Evolutionary conservation across 1,284 basidiomycete genomes (phyloP).

Genomic region (Microbotryomycetes sp.): DNA sequence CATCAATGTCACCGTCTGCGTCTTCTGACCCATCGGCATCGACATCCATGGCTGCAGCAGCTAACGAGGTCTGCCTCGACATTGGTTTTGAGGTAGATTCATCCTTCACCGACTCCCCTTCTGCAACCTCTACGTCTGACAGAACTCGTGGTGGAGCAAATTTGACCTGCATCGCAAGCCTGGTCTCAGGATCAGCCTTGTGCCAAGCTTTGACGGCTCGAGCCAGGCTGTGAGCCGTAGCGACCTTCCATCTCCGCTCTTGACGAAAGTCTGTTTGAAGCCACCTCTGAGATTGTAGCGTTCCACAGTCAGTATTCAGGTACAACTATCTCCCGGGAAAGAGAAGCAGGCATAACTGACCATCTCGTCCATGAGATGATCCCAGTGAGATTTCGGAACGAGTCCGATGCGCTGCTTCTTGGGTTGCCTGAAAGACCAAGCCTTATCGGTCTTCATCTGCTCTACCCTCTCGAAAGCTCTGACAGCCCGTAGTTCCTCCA

Average conservation of each 20-base stretch:
- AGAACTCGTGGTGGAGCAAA: slow-evolving; percentile 23
- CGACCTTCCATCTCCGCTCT: slow-evolving; percentile 87
- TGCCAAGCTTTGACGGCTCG: slow-evolving; percentile 83
- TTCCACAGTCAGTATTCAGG: not conserved
- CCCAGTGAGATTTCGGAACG: slow-evolving; percentile 83
- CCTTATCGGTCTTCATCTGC: slow-evolving; percentile 64
- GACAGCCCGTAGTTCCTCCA: slow-evolving; percentile 32
- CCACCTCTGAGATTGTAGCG: slow-evolving; percentile 82
- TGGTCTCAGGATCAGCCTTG: slow-evolving; percentile 58
- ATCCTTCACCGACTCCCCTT: slow-evolving; percentile 9
- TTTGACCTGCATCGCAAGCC: slow-evolving; percentile 54
- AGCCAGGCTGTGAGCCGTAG: slow-evolving; percentile 76
- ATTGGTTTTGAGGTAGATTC: slow-evolving; percentile 3
- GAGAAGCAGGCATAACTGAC: slow-evolving; percentile 47
- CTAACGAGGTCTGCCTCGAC: slow-evolving; percentile 1
- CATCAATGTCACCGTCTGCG: slow-evolving; percentile 30
- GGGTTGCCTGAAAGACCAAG: slow-evolving; percentile 91
- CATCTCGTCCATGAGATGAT: slow-evolving; percentile 95
- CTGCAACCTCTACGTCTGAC: slow-evolving; percentile 17
- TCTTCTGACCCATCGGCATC: slow-evolving; percentile 2
- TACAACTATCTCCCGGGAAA: not conserved
- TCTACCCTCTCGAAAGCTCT: slow-evolving; percentile 82
- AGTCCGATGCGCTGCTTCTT: slow-evolving; percentile 85
- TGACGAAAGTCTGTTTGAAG: slow-evolving; percentile 91
- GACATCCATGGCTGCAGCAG: slow-evolving; percentile 1